These are phyloP conservation scores for Claviceps arundinis DNA, from an alignment of 2,329 filamentous ascomycete genomes.

Conservation along the genomic window DNA sequence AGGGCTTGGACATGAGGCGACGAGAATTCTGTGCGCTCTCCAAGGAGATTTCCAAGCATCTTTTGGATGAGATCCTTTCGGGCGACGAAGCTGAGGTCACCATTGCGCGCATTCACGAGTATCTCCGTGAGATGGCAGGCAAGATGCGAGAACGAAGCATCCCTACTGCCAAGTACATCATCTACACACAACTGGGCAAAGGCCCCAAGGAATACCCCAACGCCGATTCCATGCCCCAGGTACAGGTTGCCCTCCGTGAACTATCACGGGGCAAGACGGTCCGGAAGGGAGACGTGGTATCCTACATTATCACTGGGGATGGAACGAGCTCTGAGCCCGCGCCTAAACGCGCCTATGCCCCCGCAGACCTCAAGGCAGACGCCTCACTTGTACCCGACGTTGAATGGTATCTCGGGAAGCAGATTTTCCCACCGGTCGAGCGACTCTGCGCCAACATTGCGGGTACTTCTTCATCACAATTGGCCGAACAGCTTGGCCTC, in stretches of 20 bases:
- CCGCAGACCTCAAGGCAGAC: slow-evolving; percentile 68
- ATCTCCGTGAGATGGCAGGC: slow-evolving; percentile 67
- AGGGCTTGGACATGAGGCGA: slow-evolving; percentile 94
- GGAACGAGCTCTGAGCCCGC: slow-evolving; percentile 52
- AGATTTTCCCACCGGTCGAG: slow-evolving; percentile 95
- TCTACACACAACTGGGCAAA: slow-evolving; percentile 95
- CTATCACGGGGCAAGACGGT: slow-evolving; percentile 76
- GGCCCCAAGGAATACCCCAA: slow-evolving; percentile 88
- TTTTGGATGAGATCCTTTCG: slow-evolving; percentile 89
- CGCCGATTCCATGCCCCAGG: slow-evolving; percentile 87
- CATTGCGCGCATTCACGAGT: slow-evolving; percentile 82
- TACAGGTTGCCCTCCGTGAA: slow-evolving; percentile 85
- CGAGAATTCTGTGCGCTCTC: slow-evolving; percentile 93
- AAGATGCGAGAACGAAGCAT: slow-evolving; percentile 76
- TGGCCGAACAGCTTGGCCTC: slow-evolving; percentile 87
- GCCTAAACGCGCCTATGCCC: slow-evolving; percentile 79
- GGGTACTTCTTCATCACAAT: slow-evolving; percentile 77
- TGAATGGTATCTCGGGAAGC: slow-evolving; percentile 97
- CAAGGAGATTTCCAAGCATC: slow-evolving; percentile 81
- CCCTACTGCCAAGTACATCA: slow-evolving; percentile 80
- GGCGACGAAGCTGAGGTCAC: slow-evolving; percentile 84
- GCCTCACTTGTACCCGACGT: slow-evolving; percentile 71
- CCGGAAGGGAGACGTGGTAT: slow-evolving; percentile 89
- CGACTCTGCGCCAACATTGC: slow-evolving; percentile 92
- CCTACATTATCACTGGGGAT: slow-evolving; percentile 82